Conservation (phyloP, 148 eudicot genomes). For the Chenopodium quinoa region DNA sequence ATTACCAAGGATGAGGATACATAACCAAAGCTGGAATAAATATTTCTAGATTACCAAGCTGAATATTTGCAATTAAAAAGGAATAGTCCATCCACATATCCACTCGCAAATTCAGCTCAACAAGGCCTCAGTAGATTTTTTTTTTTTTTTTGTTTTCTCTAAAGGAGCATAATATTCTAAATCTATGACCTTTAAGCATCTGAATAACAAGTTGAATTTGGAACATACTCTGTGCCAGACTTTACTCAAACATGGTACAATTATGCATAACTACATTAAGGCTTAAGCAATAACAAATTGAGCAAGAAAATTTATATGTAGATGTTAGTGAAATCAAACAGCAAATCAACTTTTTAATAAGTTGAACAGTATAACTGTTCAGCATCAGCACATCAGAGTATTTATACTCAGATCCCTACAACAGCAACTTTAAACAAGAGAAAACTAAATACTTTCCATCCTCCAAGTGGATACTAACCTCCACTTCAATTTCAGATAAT, state of each 20-base stretch:
- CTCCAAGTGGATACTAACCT: slow-evolving; percentile 46
- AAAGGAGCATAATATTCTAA: neutral
- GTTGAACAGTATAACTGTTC: neutral
- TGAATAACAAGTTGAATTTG: neutral
- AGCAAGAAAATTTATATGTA: neutral
- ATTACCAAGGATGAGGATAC: neutral
- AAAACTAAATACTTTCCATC: slow-evolving; percentile 1
- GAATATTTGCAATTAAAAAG: neutral
- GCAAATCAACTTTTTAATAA: neutral
- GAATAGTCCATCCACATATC: neutral
- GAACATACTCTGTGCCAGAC: neutral
- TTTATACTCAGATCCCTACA: neutral
- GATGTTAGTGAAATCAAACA: neutral
- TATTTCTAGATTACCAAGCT: neutral
- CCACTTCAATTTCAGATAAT: slow-evolving; percentile 74
- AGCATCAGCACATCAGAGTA: neutral
- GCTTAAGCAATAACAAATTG: neutral
- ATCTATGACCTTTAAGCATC: neutral
- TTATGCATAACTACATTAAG: neutral
- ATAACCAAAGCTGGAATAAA: neutral
- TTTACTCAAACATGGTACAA: neutral
- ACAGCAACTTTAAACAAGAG: neutral
- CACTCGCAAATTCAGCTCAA: neutral
- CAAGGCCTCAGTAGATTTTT: neutral
- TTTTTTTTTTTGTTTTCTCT: too few species aligned